A percentile compares a stretch with the other conserved stretches of the same genome.
Evolutionary conservation across 1,284 basidiomycete species (phyloP).

Genomic region (Rhodotorula sp.): DNA sequence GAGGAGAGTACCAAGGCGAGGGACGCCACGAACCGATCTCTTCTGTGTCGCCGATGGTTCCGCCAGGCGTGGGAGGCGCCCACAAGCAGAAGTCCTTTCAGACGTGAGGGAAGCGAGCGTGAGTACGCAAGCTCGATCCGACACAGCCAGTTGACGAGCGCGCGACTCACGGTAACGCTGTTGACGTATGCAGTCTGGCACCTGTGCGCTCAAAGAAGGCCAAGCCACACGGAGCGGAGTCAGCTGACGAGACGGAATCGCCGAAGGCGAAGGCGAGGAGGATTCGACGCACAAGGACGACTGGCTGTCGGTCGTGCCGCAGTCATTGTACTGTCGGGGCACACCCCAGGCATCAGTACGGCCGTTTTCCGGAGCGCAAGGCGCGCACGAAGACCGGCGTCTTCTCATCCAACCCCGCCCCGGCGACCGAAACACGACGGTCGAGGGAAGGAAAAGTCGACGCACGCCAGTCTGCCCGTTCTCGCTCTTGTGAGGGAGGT

Average conservation of each 20-base stretch:
- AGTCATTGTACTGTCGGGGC: conserved; percentile 17
- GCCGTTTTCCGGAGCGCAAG: too few species aligned
- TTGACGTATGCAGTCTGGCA: conserved; percentile 30
- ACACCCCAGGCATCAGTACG: background rate
- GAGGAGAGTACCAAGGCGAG: too few species aligned
- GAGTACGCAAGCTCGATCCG: too few species aligned
- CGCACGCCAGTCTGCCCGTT: conserved; percentile 17
- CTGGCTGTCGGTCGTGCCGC: conserved; percentile 22
- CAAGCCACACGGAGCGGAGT: background rate
- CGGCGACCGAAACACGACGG: too few species aligned
- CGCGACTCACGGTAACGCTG: conserved; percentile 14
- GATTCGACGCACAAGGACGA: conserved; percentile 12
- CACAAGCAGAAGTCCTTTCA: conserved; percentile 32
- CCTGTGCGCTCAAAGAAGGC: background rate
- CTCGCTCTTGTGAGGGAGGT: conserved; percentile 18
- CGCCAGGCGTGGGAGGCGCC: conserved; percentile 25
- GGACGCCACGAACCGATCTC: background rate
- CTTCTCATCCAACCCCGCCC: too few species aligned
- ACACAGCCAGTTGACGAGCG: too few species aligned
- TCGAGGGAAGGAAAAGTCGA: background rate
- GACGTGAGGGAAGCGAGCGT: background rate
- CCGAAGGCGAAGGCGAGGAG: too few species aligned
- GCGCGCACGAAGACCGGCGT: too few species aligned
- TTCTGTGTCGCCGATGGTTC: conserved; percentile 22
- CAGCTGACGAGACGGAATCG: background rate